phyloP scores from a whole-genome alignment of 2,329 filamentous ascomycete species.

The Aspergillus pseudoviridinutans region DNA sequence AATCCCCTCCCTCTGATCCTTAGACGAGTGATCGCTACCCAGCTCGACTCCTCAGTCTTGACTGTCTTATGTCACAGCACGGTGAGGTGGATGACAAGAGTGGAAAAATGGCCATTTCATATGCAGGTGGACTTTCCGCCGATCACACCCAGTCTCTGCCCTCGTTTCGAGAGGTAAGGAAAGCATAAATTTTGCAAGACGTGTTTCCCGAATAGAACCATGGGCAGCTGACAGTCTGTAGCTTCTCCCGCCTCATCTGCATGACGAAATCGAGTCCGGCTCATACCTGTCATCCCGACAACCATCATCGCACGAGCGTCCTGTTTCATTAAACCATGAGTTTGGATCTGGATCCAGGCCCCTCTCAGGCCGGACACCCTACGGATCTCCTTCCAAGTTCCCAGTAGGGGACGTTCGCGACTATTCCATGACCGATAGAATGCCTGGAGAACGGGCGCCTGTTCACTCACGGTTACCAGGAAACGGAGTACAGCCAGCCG shows the following conservation, averaged over 20 bases:
- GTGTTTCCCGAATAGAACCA: neutral
- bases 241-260: constrained; percentile 39
- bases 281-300: constrained; percentile 29
- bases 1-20: neutral
- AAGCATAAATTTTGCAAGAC: neutral
- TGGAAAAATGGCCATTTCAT: constrained; percentile 37
- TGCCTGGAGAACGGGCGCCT: constrained; percentile 17
- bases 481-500: constrained; percentile 7
- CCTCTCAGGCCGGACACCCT: constrained; percentile 20
- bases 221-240: constrained; percentile 15
- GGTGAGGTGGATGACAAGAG: constrained; percentile 30
- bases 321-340: constrained; percentile 26
- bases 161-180: constrained; percentile 37
- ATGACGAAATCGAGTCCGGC: constrained; percentile 40
- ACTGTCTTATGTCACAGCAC: constrained; percentile 35
- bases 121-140: constrained; percentile 30
- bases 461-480: constrained; percentile 14
- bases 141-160: constrained; percentile 33
- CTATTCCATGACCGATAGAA: constrained; percentile 20
- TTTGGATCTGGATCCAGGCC: constrained; percentile 28
- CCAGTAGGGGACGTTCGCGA: constrained; percentile 23
- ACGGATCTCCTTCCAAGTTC: constrained; percentile 17
- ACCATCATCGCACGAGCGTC: constrained; percentile 27
- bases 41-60: constrained; percentile 4
- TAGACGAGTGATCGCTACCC: neutral